phyloP scores from a whole-genome alignment of 805 yeast genomes.

The Lachancea thermotolerans region DNA sequence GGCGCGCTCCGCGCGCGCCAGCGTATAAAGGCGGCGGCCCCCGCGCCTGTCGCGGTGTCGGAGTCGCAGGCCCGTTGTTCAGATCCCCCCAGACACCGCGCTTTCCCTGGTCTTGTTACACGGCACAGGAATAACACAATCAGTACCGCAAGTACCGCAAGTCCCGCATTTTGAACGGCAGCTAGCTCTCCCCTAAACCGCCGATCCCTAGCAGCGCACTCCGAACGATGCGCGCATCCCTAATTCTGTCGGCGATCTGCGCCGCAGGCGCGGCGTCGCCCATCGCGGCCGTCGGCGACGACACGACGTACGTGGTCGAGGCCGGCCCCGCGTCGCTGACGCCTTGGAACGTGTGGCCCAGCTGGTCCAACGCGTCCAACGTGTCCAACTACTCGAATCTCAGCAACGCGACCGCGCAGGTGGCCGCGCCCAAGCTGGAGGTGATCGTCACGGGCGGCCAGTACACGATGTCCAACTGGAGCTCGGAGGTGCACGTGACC shows the following conservation, averaged over 20 bases:
- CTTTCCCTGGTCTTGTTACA: not conserved
- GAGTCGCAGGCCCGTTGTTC: no score
- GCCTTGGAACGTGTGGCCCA: conserved; percentile 3
- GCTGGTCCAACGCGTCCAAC: conserved; percentile 9
- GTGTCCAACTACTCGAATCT: conserved; percentile 4
- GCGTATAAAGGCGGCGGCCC: no score
- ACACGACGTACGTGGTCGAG: not conserved
- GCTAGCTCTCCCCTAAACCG: no score
- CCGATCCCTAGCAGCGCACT: not conserved
- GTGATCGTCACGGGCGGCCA: conserved; percentile 22
- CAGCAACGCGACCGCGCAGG: conserved; percentile 6
- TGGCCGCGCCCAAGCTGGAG: conserved; percentile 12
- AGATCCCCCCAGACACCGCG: no score
- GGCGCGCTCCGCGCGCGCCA: no score
- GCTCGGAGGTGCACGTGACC: conserved; percentile 12
- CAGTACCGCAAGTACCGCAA: no score
- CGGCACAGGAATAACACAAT: not conserved
- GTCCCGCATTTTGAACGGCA: no score
- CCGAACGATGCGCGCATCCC: conserved; percentile 1
- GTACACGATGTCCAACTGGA: conserved; percentile 13
- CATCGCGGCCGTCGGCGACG: not conserved
- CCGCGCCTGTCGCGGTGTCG: no score
- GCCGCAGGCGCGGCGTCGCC: conserved; percentile 7
- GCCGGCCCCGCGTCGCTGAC: not conserved
- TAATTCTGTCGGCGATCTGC: not conserved